A percentile compares a stretch with the other conserved stretches of the same genome.
These are phyloP conservation scores for Barnettozyma populi DNA, from an alignment of 805 yeast genomes.

Conservation along the genomic window DNA sequence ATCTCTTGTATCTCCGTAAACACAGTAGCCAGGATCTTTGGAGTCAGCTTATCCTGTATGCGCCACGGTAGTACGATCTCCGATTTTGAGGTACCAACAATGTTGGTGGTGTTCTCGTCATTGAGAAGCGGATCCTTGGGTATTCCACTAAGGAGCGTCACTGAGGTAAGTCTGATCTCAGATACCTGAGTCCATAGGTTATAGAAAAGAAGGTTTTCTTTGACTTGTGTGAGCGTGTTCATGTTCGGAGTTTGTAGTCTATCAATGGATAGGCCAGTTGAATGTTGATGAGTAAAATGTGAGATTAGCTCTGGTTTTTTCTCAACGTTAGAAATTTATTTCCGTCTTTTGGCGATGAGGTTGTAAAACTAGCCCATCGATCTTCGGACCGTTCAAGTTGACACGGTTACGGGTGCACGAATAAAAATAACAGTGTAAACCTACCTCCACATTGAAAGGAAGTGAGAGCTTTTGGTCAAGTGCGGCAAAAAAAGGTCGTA, in stretches of 20 bases:
- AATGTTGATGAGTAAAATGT: no score
- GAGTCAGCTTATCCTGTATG: slow-evolving; percentile 28
- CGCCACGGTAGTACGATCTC: slow-evolving; percentile 33
- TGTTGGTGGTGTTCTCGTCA: not conserved
- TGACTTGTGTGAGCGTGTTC: slow-evolving; percentile 12
- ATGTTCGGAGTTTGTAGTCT: not conserved
- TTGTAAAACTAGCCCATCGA: no score
- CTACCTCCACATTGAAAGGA: no score
- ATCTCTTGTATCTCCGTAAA: slow-evolving; percentile 28
- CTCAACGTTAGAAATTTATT: no score
- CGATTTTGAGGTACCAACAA: not conserved
- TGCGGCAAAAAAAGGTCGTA: slow-evolving; percentile 59
- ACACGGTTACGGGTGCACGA: no score
- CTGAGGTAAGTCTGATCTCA: slow-evolving; percentile 10
- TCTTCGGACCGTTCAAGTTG: no score
- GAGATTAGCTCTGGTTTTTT: no score
- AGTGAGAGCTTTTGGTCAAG: no score
- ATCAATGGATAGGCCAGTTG: no score
- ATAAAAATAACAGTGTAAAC: no score
- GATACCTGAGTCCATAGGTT: slow-evolving; percentile 21
- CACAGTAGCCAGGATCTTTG: slow-evolving; percentile 35
- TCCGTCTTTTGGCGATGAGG: no score
- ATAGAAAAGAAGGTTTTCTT: slow-evolving; percentile 18
- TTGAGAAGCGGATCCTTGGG: slow-evolving; percentile 18
- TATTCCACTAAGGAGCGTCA: slow-evolving; percentile 13